Base-by-base conservation (phyloP, 371 early-diverging fungal species). In the Mucor velutinosus region DNA sequence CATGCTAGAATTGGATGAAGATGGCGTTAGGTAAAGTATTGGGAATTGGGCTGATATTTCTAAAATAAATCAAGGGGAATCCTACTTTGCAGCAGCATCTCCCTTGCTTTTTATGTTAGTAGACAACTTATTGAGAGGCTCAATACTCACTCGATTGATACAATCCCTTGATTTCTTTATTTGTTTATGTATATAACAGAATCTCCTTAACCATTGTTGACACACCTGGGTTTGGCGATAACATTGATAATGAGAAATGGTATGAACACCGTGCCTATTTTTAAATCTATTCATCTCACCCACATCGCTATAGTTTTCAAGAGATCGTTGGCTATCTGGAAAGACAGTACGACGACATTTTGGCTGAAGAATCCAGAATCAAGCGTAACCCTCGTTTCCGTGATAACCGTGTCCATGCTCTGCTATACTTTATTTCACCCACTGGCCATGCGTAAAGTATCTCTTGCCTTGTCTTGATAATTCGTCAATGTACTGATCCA, bases 221-320 rank as follows among this genome's bases (percentile, higher is more conserved):
- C 80, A 98, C 99, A 47, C 99, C 99, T 41, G 99, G 99, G 3
- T 98, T 97, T 83, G 99, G 97, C 60, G 96, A 97, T 81, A 91
- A 89, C 73, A 90, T 93, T 67, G 91, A 93, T 78, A 93, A 93
- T 77, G 91, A 92, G 69, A 79, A 80, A 76, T 87, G 90, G 90
- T 88, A 81, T 66, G 10, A 19, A 37, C 29, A 29, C 7, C 7
- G 30, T 8, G 4, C 23, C 33, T 12, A 30, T 14, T 23, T 23
- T 56, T 56, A 10, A 53, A 56, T 29, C 19, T 12, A 27, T 29
- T 35, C 29, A 62, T 17, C 45, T 27, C 27, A 41, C 32, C 33
- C 8, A 15, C 37, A 30, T 21, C 58, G 76, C 76, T 59, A 76
- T 87, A 89, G 89, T 62, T 89, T 89, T 76, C 83, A 92, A 84